These are phyloP conservation scores for Saccharomycopsis sp. DNA, from an alignment of 805 yeast species.

Conservation along the genomic window DNA sequence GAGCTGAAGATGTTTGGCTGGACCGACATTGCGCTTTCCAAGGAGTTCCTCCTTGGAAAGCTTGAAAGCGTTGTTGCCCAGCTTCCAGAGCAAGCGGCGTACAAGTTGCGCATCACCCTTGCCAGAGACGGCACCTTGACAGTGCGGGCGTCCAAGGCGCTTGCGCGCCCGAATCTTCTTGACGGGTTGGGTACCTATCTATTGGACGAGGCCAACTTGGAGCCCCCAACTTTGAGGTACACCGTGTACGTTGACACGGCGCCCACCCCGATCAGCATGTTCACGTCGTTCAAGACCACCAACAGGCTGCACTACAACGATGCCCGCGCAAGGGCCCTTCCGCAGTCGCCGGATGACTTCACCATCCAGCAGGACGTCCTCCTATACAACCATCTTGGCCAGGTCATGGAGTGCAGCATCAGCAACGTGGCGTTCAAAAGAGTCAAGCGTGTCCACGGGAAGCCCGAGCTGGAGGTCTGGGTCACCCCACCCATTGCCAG, in stretches of 20 bases:
- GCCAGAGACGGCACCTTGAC: conserved; percentile 30
- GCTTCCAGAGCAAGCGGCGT: conserved; percentile 28
- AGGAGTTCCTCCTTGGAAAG: conserved; percentile 33
- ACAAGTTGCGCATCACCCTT: conserved; percentile 41
- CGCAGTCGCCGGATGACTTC: conserved; percentile 23
- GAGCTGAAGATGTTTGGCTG: conserved; percentile 48
- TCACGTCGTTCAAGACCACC: conserved; percentile 86
- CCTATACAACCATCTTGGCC: conserved; percentile 42
- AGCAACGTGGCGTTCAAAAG: conserved; percentile 65
- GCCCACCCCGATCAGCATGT: conserved; percentile 51
- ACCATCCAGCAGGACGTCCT: conserved; percentile 54
- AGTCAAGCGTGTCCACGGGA: conserved; percentile 20
- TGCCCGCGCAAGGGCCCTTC: conserved; percentile 46
- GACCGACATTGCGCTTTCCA: conserved; percentile 33
- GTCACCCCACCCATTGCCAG: conserved; percentile 67
- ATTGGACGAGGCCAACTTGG: conserved; percentile 16
- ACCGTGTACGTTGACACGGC: conserved; percentile 52
- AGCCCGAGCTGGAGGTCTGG: conserved; percentile 42
- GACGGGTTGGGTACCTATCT: conserved; percentile 23
- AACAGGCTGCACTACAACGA: conserved; percentile 50
- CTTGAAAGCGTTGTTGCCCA: conserved; percentile 24
- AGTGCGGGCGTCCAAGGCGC: conserved; percentile 28
- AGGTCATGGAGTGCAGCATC: conserved; percentile 73
- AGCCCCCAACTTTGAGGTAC: conserved; percentile 34
- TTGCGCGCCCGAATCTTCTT: conserved; percentile 20